Evolutionary conservation across 2,329 filamentous ascomycete genomes (phyloP), one percentile per base, ranked within the genome.

Genomic region (Hypoxylon sp.): DNA sequence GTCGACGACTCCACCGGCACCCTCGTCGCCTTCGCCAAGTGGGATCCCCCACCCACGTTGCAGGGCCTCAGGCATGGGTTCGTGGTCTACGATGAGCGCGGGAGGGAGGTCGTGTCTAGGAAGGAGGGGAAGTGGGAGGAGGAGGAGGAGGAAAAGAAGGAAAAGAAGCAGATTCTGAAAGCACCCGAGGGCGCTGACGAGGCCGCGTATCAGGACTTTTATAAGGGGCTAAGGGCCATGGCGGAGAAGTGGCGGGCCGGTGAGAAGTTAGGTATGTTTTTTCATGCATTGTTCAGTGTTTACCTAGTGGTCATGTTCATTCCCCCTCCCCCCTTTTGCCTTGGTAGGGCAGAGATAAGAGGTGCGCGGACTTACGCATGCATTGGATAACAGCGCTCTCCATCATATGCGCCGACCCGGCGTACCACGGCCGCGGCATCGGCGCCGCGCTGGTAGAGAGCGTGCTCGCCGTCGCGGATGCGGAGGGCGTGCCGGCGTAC

Each of bases 1-100:
- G 71, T 74, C 4, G 71, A 76, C 19, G 62, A 67, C 25, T 30
- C 58, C 9, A 62, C 65, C 1, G 70, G 66, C 17, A 11, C 11
- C 7, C 43, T 77, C 28, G 76, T 75, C 53, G 74, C 70, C 3
- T 75, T 68, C 61, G 67, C 74, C 1, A 74, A 74, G 41, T 77
- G 75, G 76, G 71, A 73, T 11, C 59, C 68, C 1, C 75, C 74
- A 5, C 50, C 50, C 3, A 2, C 21, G 2, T 65, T 77, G 68
- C 30, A 23, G 41, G 71, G 71, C 50, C 13, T 76, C 41, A 30
- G 36, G 6, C 48, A 32, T 1, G 76, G 75, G 23, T 74, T 75
- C 32, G 60, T 68, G 10, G 14, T 67, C 2, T 77, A 74, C 10
- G 65, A 70, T 14, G 63, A 68, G 9, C 60, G 52, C 6, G 72